Conservation (phyloP, 352 stramenopile genomes). For the Pythium guiyangense region DNA sequence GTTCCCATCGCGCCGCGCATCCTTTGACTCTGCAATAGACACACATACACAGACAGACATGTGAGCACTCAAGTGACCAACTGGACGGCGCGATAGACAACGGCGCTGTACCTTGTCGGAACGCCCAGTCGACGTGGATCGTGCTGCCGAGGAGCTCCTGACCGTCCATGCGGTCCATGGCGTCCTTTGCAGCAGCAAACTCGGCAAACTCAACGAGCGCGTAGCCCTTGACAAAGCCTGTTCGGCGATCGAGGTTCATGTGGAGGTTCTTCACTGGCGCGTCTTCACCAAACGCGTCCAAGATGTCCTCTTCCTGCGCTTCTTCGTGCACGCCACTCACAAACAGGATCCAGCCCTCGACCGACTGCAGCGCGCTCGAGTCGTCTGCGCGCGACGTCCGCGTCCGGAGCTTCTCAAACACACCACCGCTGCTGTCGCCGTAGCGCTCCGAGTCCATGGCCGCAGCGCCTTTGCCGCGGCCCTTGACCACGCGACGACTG, state of each 20-base stretch:
- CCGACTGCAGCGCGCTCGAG: slow-evolving; percentile 58
- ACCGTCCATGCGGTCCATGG: slow-evolving; percentile 92
- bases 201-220: slow-evolving; percentile 92
- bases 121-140: slow-evolving; percentile 94
- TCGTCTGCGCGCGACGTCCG: slow-evolving; percentile 29
- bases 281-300: slow-evolving; percentile 94
- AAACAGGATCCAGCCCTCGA: slow-evolving; percentile 97
- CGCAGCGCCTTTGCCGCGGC: slow-evolving; percentile 52
- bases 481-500: slow-evolving; percentile 53
- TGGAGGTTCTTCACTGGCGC: slow-evolving; percentile 95
- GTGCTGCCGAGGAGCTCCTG: slow-evolving; percentile 87
- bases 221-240: slow-evolving; percentile 96
- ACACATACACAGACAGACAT: background rate
- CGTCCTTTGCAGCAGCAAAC: slow-evolving; percentile 87
- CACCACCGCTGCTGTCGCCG: slow-evolving; percentile 55
- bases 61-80: background rate
- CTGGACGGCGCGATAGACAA: too few species aligned
- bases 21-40: slow-evolving; percentile 11
- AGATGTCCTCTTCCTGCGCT: slow-evolving; percentile 94
- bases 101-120: slow-evolving; percentile 58
- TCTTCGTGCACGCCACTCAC: slow-evolving; percentile 95
- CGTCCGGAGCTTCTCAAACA: slow-evolving; percentile 74
- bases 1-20: slow-evolving; percentile 24
- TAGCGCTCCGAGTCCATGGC: slow-evolving; percentile 79
- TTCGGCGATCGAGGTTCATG: slow-evolving; percentile 93